Evolutionary conservation across 805 yeast genomes (phyloP), one percentile per base, ranked within the genome.

Genomic region (Candida ipomoeae): DNA sequence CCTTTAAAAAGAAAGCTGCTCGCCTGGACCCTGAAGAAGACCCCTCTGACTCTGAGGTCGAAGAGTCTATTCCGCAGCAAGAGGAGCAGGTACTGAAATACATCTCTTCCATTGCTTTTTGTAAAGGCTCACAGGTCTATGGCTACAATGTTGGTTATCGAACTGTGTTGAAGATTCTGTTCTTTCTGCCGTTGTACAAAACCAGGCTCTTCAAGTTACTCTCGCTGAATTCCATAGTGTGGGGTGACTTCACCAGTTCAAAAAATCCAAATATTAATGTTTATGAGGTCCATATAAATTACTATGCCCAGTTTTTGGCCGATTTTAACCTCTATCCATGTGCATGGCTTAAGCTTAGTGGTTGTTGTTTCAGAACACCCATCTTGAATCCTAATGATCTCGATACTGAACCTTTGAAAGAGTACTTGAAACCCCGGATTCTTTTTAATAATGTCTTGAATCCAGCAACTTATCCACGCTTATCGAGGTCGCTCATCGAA

Each of bases 271-370:
- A 15, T 13, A 53, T 53, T 4, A 42, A 49, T 2, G 55, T 71
- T 0, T 88, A 72, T 63, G 99, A 94, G 60, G 74, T 90, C 0
- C 98, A 94, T 61, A 75, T 92, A 11, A 90, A 96, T 0, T 85
- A 74, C 57, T 61, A 80, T 1, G 65, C 89, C 6, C 97, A 94
- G 61, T 89, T 92, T 61, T 64, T 89, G 26, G 74, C 87, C 0
- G 99, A 94, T 62, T 89, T 78, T 66, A 91, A 92, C 61, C 66
- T 92, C 31, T 88, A 77, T 62, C 95, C 96, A 1, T 88, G 97
- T 65, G 83, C 84, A 5, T 88, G 96, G 92, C 52, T 91, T 20
- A 68, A 75, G 15, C 50, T 84, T 0, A 58, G 63, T 2, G 55
- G 68, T 3, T 67, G 79, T 21, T 77, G 68, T 54, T 85, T 86